phyloP scores from a whole-genome alignment of 345 rosid species.

The Citrus sinensis region DVS_A1.0 CM039167.1:15671501-15672000 shows the following conservation, averaged over 20 bases:
- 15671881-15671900: background rate
- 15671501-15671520: background rate
- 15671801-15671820: slow-evolving; percentile 93
- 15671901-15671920: background rate
- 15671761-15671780: background rate
- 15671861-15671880: slow-evolving; percentile 16
- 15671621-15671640: background rate
- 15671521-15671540: background rate
- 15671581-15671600: background rate
- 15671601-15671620: background rate
- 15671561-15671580: background rate
- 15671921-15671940: background rate
- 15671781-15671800: slow-evolving; percentile 44
- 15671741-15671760: background rate
- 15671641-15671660: background rate
- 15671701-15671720: background rate
- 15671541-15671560: background rate
- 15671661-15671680: background rate
- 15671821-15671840: slow-evolving; percentile 80
- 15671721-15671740: background rate
- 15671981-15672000: slow-evolving; percentile 79
- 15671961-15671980: slow-evolving; percentile 43
- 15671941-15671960: background rate
- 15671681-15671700: background rate
- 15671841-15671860: slow-evolving; percentile 92